Conservation (phyloP, 2,329 filamentous ascomycete genomes). For the Aureobasidium sp. region DNA sequence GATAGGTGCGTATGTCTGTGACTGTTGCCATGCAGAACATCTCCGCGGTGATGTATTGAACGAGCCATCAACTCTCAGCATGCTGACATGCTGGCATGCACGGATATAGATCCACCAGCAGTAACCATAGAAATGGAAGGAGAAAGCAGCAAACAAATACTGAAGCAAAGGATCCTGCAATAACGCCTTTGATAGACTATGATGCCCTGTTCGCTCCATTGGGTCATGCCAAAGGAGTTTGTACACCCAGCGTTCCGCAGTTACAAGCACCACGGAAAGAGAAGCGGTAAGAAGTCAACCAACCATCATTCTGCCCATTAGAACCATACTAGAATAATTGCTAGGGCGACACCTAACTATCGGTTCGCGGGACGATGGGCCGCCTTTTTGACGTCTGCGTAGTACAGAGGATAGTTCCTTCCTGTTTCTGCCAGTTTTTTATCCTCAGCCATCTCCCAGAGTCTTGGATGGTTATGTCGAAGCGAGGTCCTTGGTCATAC, state of each 20-base stretch:
- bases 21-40: background rate
- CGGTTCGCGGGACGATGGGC: background rate
- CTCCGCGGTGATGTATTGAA: background rate
- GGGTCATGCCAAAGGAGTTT: background rate
- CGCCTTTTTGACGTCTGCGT: background rate
- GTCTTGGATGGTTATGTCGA: background rate
- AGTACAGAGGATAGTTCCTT: background rate
- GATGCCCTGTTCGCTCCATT: background rate
- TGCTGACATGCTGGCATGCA: background rate
- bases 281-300: background rate
- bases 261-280: background rate
- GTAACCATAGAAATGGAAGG: too few relatives aligned
- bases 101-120: background rate
- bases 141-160: background rate
- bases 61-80: background rate
- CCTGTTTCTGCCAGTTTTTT: background rate
- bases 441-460: too few relatives aligned
- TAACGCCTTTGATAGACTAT: background rate
- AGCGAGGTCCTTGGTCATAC: background rate
- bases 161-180: background rate
- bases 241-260: background rate
- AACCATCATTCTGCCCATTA: background rate
- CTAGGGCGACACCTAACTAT: background rate
- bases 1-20: background rate
- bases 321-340: background rate